Conservation (phyloP, 768 basidiomycete genomes). For the Sistotremastrum niveocremeum region DNA sequence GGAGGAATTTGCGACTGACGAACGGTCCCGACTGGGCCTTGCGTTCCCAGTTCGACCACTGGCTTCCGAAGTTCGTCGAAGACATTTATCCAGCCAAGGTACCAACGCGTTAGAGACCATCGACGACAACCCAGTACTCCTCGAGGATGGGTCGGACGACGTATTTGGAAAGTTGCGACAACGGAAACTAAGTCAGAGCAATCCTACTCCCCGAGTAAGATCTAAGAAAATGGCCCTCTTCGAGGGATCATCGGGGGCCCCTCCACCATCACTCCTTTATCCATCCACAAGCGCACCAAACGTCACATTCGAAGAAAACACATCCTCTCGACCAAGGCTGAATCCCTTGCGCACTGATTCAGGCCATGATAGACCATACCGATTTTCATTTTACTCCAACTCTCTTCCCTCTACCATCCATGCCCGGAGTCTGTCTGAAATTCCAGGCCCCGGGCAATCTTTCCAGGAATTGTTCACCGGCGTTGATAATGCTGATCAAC, state of each 20-base stretch:
- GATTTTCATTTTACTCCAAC: conserved; percentile 98
- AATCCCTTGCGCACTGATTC: too few species aligned
- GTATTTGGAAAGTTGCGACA: conserved; percentile 39
- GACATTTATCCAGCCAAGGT: too few species aligned
- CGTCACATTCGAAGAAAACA: background rate
- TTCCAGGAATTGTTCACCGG: conserved; percentile 85
- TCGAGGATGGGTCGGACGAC: conserved; percentile 5
- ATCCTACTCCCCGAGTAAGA: conserved; percentile 46
- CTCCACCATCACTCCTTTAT: conserved; percentile 32
- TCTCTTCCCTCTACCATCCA: conserved; percentile 86
- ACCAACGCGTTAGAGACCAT: too few species aligned
- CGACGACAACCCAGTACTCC: too few species aligned
- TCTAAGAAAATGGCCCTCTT: conserved; percentile 83
- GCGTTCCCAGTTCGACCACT: conserved; percentile 20
- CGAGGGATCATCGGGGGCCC: conserved; percentile 44
- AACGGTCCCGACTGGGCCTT: conserved; percentile 54
- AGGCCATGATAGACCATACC: conserved; percentile 76
- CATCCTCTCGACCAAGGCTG: too few species aligned
- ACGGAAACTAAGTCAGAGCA: conserved; percentile 80
- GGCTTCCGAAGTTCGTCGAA: background rate
- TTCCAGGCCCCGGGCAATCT: conserved; percentile 85
- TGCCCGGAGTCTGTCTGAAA: conserved; percentile 80
- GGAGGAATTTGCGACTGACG: conserved; percentile 63
- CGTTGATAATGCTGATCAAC: conserved; percentile 11
- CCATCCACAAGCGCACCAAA: conserved; percentile 7